Conservation (phyloP, 495 filamentous ascomycete genomes). For the Neurospora sp. region DNA sequence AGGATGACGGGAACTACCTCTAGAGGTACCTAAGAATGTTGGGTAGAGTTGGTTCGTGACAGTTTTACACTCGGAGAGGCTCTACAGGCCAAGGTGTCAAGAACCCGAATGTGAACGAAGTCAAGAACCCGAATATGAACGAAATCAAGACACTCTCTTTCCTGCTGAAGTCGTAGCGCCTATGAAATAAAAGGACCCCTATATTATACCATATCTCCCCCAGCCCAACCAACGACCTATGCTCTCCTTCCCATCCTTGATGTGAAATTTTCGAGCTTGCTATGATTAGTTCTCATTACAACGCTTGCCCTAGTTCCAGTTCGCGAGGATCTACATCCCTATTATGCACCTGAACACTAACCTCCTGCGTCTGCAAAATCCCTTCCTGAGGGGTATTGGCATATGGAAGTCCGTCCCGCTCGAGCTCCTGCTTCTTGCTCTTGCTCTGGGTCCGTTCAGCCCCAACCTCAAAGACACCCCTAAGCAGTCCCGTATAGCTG, state of each 20-base stretch:
- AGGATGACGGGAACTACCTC: too few species aligned
- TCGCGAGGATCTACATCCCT: neutral
- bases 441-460: neutral
- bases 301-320: neutral
- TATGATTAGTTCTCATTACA: neutral
- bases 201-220: neutral
- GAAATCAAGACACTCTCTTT: neutral
- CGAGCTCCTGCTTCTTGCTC: neutral
- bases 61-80: too few species aligned
- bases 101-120: neutral
- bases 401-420: neutral
- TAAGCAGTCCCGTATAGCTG: neutral
- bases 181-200: neutral
- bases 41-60: too few species aligned
- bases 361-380: slow-evolving; percentile 13
- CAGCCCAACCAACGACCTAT: neutral
- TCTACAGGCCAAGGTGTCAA: too few species aligned
- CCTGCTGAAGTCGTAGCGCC: neutral
- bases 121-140: neutral
- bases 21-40: too few species aligned
- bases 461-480: neutral
- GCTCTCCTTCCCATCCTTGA: neutral
- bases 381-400: neutral
- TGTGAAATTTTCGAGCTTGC: neutral
- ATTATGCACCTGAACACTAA: slow-evolving; percentile 6